These are phyloP conservation scores for Linnemannia exigua DNA, from an alignment of 192 early-diverging fungal genomes.

Conservation along the genomic window DNA sequence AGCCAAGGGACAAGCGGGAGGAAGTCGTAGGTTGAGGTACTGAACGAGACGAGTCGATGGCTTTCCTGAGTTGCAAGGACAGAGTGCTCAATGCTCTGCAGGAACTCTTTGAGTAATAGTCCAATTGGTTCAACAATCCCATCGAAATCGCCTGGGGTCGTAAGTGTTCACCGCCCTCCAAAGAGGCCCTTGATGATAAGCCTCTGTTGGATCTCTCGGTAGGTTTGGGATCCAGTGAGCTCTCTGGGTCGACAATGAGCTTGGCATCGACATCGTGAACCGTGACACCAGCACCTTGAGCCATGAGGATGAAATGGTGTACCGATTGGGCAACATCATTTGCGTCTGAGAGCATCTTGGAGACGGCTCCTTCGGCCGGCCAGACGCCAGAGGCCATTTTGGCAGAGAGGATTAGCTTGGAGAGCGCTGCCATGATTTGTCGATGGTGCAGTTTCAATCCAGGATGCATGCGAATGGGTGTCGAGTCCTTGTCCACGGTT, in stretches of 20 bases:
- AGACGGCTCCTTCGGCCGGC: slow-evolving; percentile 88
- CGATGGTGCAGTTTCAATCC: slow-evolving; percentile 79
- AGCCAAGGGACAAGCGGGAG: slow-evolving; percentile 30
- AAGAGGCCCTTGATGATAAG: slow-evolving; percentile 23
- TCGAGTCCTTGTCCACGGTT: slow-evolving; percentile 76
- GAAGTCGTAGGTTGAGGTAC: neutral
- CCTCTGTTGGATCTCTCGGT: slow-evolving; percentile 27
- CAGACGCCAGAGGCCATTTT: slow-evolving; percentile 89
- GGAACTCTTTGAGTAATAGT: slow-evolving; percentile 53
- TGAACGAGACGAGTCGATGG: slow-evolving; percentile 28
- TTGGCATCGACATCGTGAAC: slow-evolving; percentile 61
- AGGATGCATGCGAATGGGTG: slow-evolving; percentile 73
- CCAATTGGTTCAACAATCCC: slow-evolving; percentile 41
- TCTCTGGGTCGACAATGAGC: slow-evolving; percentile 47
- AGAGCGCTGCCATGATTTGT: slow-evolving; percentile 83
- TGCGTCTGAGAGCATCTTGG: slow-evolving; percentile 80
- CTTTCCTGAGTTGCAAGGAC: slow-evolving; percentile 36
- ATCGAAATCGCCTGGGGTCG: slow-evolving; percentile 4
- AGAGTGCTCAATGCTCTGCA: slow-evolving; percentile 41
- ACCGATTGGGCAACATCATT: slow-evolving; percentile 84
- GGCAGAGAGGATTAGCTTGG: slow-evolving; percentile 87
- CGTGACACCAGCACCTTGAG: slow-evolving; percentile 50
- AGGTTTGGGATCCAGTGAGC: slow-evolving; percentile 28
- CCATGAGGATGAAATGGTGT: slow-evolving; percentile 72
- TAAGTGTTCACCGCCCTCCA: slow-evolving; percentile 12